Percentiles rank a stretch among this genome's conserved stretches.
These are phyloP conservation scores for Diaporthe velutina DNA, from an alignment of 2,329 filamentous ascomycete genomes.

Conservation along the genomic window DNA sequence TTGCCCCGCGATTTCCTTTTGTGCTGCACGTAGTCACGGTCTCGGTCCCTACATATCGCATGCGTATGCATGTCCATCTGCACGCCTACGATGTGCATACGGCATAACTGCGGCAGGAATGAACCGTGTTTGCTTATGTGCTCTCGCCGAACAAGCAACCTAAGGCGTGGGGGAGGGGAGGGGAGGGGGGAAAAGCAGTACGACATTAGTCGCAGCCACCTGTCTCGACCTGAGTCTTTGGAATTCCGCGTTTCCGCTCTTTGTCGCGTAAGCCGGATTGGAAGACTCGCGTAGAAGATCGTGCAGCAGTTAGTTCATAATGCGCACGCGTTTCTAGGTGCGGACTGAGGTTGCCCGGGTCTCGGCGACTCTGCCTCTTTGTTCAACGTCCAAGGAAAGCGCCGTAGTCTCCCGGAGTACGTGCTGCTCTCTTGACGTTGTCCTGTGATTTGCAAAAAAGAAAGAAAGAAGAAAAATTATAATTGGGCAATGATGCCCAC, in stretches of 20 bases:
- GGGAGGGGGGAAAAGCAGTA: background rate
- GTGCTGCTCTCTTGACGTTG: too few relatives aligned
- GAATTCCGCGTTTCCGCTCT: constrained; percentile 27
- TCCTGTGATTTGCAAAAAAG: too few relatives aligned
- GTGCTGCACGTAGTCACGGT: background rate
- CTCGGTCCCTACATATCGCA: background rate
- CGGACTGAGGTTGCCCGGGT: background rate
- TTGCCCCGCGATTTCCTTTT: background rate
- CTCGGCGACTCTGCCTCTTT: background rate
- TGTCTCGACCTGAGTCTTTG: constrained; percentile 13
- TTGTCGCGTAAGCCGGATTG: background rate
- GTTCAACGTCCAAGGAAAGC: background rate
- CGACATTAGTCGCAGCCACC: background rate
- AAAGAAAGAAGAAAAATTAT: too few relatives aligned
- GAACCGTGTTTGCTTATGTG: background rate
- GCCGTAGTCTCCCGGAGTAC: too few relatives aligned
- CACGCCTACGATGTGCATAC: background rate
- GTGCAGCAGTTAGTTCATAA: background rate
- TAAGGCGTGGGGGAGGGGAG: background rate
- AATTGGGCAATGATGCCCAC: too few relatives aligned
- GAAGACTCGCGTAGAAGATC: background rate
- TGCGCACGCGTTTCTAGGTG: background rate
- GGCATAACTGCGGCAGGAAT: background rate
- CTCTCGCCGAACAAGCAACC: background rate
- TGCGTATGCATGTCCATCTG: background rate